phyloP scores from a whole-genome alignment of 1,284 basidiomycete species.

The Cutaneotrichosporon sp. region DNA sequence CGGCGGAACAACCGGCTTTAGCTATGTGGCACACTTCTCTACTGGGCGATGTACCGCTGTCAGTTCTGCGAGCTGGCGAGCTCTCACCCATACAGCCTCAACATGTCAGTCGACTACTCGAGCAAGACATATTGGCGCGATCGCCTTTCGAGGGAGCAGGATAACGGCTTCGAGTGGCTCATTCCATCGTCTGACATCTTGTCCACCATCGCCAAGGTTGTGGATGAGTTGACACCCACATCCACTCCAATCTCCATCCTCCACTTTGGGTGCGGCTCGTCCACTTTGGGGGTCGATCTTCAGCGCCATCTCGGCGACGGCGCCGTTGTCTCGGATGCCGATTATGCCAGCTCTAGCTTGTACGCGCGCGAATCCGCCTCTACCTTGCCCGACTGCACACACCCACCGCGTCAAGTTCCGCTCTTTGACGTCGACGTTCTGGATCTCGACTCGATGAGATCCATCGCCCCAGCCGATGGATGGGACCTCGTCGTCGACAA shows the following conservation, averaged over 20 bases:
- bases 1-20: too few species aligned
- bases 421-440: slow-evolving; percentile 18
- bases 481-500: slow-evolving; percentile 49
- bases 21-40: too few species aligned
- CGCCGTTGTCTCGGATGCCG: slow-evolving; percentile 36
- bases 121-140: slow-evolving; percentile 41
- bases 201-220: slow-evolving; percentile 22
- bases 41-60: too few species aligned
- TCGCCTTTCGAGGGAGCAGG: slow-evolving; percentile 34
- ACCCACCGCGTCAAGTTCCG: background rate
- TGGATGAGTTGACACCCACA: background rate
- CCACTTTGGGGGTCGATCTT: slow-evolving; percentile 30
- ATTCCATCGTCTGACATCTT: slow-evolving; percentile 28
- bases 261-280: slow-evolving; percentile 48
- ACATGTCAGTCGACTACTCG: slow-evolving; percentile 42
- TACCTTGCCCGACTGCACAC: background rate
- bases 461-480: slow-evolving; percentile 10
- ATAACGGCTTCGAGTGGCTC: slow-evolving; percentile 44
- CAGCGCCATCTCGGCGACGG: slow-evolving; percentile 14
- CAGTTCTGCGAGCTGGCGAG: too few species aligned
- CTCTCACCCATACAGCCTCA: too few species aligned
- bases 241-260: slow-evolving; percentile 22
- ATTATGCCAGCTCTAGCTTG: slow-evolving; percentile 29
- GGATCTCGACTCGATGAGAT: background rate
- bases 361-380: background rate